Evolutionary conservation across 2,329 filamentous ascomycete species (phyloP).

Genomic region (Fusarium anthophilum): DNA sequence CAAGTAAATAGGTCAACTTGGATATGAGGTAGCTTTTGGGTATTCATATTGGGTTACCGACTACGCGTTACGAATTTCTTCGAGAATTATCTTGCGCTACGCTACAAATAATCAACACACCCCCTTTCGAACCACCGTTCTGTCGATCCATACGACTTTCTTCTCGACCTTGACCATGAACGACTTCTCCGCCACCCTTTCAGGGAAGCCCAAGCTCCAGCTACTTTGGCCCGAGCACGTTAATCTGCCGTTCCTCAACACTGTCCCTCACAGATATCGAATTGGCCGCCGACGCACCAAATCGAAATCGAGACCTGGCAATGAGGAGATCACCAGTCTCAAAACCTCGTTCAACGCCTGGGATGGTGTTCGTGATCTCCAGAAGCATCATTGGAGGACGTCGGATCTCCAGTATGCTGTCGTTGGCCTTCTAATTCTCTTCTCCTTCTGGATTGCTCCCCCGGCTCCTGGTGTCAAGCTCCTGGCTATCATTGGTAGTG

Average conservation of each 20-base stretch:
- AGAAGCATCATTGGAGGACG: constrained; percentile 80
- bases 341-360: constrained; percentile 84
- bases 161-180: constrained; percentile 47
- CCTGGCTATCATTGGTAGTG: constrained; percentile 71
- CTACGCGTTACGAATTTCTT: constrained; percentile 28
- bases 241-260: constrained; percentile 55
- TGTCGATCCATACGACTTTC: constrained; percentile 15
- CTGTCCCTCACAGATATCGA: constrained; percentile 53
- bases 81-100: constrained; percentile 7
- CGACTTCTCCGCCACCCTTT: constrained; percentile 49
- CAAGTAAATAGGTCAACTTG: constrained; percentile 38
- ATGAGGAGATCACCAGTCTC: constrained; percentile 75
- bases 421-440: constrained; percentile 77
- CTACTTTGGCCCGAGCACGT: constrained; percentile 53
- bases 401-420: constrained; percentile 89
- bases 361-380: constrained; percentile 79
- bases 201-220: constrained; percentile 54
- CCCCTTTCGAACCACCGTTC: constrained; percentile 7
- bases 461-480: constrained; percentile 83
- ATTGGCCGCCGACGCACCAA: constrained; percentile 51
- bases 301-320: constrained; percentile 51
- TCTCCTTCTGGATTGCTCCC: constrained; percentile 85
- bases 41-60: constrained; percentile 45
- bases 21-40: constrained; percentile 51
- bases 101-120: constrained; percentile 12